Conservation (phyloP, 257 asterid species). For the Petunia axillaris region DNA sequence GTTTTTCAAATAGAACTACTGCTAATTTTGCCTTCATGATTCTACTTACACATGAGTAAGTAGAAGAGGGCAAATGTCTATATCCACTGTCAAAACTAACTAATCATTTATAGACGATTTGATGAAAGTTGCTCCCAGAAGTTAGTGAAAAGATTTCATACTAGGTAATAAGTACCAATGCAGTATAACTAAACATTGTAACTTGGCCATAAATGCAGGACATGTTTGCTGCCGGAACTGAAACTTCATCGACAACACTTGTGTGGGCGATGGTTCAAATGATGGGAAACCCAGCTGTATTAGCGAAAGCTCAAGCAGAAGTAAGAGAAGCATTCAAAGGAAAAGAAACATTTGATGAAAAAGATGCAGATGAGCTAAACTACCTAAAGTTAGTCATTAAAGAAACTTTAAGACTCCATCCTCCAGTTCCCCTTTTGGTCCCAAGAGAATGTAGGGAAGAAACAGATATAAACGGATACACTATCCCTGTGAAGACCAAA, state of each 20-base stretch:
- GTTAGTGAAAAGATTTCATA: too few species aligned
- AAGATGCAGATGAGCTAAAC: conserved; percentile 4
- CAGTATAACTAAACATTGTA: neutral
- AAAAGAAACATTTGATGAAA: neutral
- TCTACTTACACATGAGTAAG: too few species aligned
- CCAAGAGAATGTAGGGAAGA: conserved; percentile 23
- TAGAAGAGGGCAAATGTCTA: too few species aligned
- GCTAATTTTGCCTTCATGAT: too few species aligned
- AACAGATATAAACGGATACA: neutral
- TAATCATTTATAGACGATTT: too few species aligned
- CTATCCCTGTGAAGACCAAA: conserved; percentile 18
- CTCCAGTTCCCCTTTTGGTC: conserved; percentile 15
- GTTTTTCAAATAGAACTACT: too few species aligned
- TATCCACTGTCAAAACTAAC: too few species aligned
- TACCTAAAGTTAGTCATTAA: neutral
- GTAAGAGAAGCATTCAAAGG: neutral
- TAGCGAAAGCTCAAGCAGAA: conserved; percentile 9
- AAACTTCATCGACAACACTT: conserved; percentile 18
- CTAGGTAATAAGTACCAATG: too few species aligned
- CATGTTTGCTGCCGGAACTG: conserved; percentile 22
- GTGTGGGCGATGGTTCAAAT: conserved; percentile 23
- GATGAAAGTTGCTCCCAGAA: too few species aligned
- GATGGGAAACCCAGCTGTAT: neutral
- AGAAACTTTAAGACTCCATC: neutral
- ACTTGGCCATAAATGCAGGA: conserved; percentile 8